Evolutionary conservation across 805 yeast genomes (phyloP).

Genomic region (Metschnikowia dekortorum): DNA sequence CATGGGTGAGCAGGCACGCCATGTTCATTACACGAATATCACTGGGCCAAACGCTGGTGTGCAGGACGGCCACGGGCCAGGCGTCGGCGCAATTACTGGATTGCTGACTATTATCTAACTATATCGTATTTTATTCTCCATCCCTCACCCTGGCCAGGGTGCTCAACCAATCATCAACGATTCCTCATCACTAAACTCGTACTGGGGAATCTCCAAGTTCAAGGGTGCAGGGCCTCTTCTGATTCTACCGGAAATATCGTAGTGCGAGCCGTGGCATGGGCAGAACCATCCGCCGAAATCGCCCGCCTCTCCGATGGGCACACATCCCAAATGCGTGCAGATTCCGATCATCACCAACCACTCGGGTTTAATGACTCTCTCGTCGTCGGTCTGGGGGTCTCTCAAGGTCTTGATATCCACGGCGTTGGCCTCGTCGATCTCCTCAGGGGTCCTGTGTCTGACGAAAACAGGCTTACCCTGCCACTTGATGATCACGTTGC

Average conservation of each 20-base stretch:
- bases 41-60: no score
- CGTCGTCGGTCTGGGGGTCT: conserved; percentile 91
- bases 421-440: conserved; percentile 89
- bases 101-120: background rate
- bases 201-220: conserved; percentile 94
- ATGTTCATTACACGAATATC: no score
- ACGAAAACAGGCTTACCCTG: conserved; percentile 99
- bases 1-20: no score
- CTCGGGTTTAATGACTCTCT: conserved; percentile 94
- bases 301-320: conserved; percentile 99
- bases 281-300: conserved; percentile 99
- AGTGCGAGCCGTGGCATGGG: conserved; percentile 99
- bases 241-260: conserved; percentile 99
- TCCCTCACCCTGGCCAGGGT: background rate
- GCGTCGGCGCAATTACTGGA: no score
- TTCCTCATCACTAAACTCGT: conserved; percentile 72
- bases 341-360: conserved; percentile 99
- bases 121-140: background rate
- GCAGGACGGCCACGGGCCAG: no score
- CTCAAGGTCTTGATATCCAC: conserved; percentile 76
- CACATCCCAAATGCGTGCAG: conserved; percentile 99
- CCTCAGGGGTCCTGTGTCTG: conserved; percentile 94
- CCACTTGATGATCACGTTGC: conserved; percentile 98
- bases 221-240: conserved; percentile 99
- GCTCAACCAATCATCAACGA: conserved; percentile 83